Conservation (phyloP, 257 asterid species). For the Ajuga chamaepitys region DNA sequence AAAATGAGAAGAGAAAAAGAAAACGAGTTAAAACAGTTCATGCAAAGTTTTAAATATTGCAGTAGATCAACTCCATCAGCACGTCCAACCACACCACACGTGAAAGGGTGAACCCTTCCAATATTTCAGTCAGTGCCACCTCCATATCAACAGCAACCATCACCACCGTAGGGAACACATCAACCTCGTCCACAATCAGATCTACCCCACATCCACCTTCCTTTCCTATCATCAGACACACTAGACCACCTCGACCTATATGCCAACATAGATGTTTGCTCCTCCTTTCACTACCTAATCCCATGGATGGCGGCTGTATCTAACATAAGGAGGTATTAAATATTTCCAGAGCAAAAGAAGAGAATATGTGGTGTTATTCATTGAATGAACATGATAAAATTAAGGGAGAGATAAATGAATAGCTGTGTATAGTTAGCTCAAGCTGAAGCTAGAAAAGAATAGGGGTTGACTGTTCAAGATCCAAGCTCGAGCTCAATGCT, state of each 20-base stretch:
- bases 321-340: background rate
- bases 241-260: background rate
- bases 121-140: background rate
- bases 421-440: background rate
- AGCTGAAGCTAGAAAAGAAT: background rate
- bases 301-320: background rate
- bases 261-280: background rate
- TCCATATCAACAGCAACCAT: background rate
- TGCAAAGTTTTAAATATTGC: conserved; percentile 7
- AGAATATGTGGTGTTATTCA: background rate
- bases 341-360: background rate
- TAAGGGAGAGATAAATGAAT: background rate
- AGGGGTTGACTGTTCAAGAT: background rate
- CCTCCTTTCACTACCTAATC: background rate
- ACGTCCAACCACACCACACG: background rate
- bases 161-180: background rate
- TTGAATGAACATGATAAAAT: background rate
- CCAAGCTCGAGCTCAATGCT: background rate
- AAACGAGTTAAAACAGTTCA: conserved; percentile 5
- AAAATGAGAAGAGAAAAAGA: conserved; percentile 5
- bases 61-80: conserved; percentile 2
- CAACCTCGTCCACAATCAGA: background rate
- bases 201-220: background rate
- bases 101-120: background rate
- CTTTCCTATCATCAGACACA: background rate